Base-by-base conservation (phyloP, 257 asterid genomes). In the Solanum lignicaule region DNA sequence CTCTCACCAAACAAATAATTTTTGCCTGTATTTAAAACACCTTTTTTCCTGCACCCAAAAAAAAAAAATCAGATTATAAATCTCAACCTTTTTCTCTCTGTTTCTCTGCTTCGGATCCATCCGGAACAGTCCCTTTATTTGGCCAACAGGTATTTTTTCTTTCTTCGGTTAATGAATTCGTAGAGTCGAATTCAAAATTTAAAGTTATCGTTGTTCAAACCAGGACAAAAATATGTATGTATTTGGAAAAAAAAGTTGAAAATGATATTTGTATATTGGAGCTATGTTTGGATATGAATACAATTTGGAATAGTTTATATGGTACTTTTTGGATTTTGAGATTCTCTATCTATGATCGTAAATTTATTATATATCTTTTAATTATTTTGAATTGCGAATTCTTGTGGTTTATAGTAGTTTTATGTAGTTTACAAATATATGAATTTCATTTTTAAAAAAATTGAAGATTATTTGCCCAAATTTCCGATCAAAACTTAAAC, bases 291-390 rank as follows among this genome's bases (percentile, higher is more conserved):
- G 69, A 62, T 60, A 60, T 9, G 15, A 62, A 62, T 23, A 23
- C 1, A 23, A 62, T 10, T 62, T n/a, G 7, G 6, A 48, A 48
- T 48, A 5, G 0, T 48, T 48, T 14, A 15, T 15, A 5, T 15
- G 60, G 2, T 5, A 16, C 3, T 48, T 48, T 48, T 48, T 0
- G 0, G 8, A 48, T 15, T 16, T 48, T 0, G 60, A 48, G 1
- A 5, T 48, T 48, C 0, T 41, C 48, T 3, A 41, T 41, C 1
- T 41, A 15, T 15, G 20, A 5, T 48, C 7, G 0, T 14, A 48
- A 48, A 15, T 48, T 1, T 48, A 15, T 15, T 6, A 43, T 48
- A 5, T 15, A 46, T 48, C 1, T 48, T 48, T 48, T 48, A 5
- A 48, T 48, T 48, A 15, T 48, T 48, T 48, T 48, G 8, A 48